Conservation (phyloP, 2,329 filamentous ascomycete species). For the Curvularia spicifera region DNA sequence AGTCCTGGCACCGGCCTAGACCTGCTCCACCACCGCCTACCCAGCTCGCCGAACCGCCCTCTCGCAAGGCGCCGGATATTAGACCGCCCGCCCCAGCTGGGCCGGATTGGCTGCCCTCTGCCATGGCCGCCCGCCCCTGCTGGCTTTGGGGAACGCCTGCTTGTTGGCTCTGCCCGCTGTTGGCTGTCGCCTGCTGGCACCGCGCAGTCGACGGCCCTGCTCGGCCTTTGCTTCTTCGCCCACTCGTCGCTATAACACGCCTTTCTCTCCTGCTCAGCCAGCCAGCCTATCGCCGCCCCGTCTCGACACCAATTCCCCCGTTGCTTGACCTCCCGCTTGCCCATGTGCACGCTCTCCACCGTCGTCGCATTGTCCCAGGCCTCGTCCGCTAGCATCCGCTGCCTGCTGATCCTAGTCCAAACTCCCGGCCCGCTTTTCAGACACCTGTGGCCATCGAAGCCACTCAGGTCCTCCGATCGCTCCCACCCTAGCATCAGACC, state of each 20-base stretch:
- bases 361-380: conserved; percentile 15
- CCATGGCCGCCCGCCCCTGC: not conserved
- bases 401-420: conserved; percentile 17
- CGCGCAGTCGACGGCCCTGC: not conserved
- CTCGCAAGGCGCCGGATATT: conserved; percentile 1
- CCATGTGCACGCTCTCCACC: conserved; percentile 15
- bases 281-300: not conserved
- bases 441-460: conserved; percentile 21
- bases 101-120: not conserved
- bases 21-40: conserved; percentile 5
- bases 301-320: not conserved
- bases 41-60: conserved; percentile 12
- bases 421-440: conserved; percentile 16
- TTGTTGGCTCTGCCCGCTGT: not conserved
- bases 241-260: conserved; percentile 9
- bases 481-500: conserved; percentile 19
- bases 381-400: conserved; percentile 15
- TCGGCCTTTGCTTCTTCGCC: conserved; percentile 15
- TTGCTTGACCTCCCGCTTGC: conserved; percentile 9
- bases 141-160: not conserved
- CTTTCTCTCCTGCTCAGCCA: not conserved
- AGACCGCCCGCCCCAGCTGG: conserved; percentile 3
- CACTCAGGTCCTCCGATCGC: conserved; percentile 26
- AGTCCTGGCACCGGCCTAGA: conserved; percentile 15
- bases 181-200: conserved; percentile 6